Conservation (phyloP, 2,329 filamentous ascomycete genomes). For the Davidsoniella virescens region DNA sequence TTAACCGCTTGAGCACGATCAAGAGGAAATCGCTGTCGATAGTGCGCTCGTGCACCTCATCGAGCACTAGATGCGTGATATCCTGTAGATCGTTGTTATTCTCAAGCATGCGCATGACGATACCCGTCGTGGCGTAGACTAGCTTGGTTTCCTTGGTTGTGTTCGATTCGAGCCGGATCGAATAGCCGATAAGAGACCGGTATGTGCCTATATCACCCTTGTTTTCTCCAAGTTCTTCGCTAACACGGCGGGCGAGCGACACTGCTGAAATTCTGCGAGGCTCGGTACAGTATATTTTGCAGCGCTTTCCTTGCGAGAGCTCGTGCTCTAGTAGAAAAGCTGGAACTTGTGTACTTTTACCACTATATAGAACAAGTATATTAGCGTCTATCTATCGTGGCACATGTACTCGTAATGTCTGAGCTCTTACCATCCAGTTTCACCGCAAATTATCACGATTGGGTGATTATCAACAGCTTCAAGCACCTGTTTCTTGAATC, state of each 20-base stretch:
- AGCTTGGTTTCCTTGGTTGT: constrained; percentile 66
- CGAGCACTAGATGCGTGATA: constrained; percentile 86
- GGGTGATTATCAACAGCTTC: constrained; percentile 62
- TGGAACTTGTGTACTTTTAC: constrained; percentile 96
- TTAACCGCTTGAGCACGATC: constrained; percentile 73
- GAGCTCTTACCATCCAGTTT: constrained; percentile 60
- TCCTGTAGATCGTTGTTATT: constrained; percentile 72
- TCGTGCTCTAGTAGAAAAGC: constrained; percentile 85
- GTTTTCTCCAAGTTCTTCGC: constrained; percentile 81
- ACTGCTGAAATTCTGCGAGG: constrained; percentile 92
- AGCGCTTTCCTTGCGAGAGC: constrained; percentile 59
- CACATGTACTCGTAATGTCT: not conserved
- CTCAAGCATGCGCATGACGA: constrained; percentile 97
- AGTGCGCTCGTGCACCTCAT: constrained; percentile 90
- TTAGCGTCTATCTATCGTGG: not conserved
- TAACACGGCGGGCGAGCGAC: constrained; percentile 80
- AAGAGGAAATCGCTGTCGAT: constrained; percentile 95
- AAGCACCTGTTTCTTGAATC: constrained; percentile 64
- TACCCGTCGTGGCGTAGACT: constrained; percentile 78
- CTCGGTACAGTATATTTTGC: constrained; percentile 92
- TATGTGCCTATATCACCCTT: constrained; percentile 66
- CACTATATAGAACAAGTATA: constrained; percentile 27
- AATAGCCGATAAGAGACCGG: constrained; percentile 80
- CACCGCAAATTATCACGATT: constrained; percentile 85
- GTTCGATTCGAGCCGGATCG: constrained; percentile 83